A percentile compares a stretch with the other conserved stretches of the same genome.
These are phyloP conservation scores for Striga hermonthica DNA, from an alignment of 305 asterid species.

Conservation along the genomic window DNA sequence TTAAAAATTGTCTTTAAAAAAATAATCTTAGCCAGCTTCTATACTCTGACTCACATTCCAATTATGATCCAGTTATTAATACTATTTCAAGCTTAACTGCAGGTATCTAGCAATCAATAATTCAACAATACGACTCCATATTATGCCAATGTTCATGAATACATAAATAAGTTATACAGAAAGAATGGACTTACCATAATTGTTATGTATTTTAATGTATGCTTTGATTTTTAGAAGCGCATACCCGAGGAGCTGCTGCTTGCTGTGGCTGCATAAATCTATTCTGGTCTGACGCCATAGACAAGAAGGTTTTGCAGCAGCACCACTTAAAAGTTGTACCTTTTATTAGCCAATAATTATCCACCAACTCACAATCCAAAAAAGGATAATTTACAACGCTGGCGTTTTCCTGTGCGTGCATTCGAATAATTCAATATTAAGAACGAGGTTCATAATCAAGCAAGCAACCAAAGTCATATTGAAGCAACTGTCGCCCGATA, in stretches of 20 bases:
- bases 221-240: constrained; percentile 29
- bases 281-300: constrained; percentile 62
- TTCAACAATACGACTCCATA: not conserved
- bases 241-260: constrained; percentile 62
- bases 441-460: constrained; percentile 7
- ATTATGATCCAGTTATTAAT: not conserved
- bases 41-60: not conserved
- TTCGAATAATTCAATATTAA: constrained; percentile 22
- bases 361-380: constrained; percentile 20
- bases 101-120: not conserved
- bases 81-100: not conserved
- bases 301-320: constrained; percentile 26
- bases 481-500: constrained; percentile 9
- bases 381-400: constrained; percentile 21
- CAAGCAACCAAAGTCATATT: constrained; percentile 16
- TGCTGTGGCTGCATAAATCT: constrained; percentile 64
- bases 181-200: not conserved
- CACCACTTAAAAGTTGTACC: constrained; percentile 9
- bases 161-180: too few species aligned
- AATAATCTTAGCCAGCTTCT: too few species aligned
- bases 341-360: not conserved
- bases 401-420: constrained; percentile 27
- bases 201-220: constrained; percentile 8
- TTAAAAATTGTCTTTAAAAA: too few species aligned
- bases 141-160: not conserved